Evolutionary conservation across 1,284 basidiomycete species (phyloP).

Genomic region (Trametes hirsuta): DNA sequence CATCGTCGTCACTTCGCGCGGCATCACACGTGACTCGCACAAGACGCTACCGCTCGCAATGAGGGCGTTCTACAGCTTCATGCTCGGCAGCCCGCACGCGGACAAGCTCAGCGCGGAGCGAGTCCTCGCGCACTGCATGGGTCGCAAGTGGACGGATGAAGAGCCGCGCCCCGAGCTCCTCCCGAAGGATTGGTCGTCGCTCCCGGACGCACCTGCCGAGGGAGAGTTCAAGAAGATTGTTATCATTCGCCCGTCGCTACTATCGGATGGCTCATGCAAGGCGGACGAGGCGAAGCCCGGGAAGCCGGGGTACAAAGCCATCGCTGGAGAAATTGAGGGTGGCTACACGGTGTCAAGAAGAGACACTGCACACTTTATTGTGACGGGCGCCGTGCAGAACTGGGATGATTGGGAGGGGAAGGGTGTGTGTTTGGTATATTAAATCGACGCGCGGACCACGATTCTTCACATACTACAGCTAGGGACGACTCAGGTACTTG

Average conservation of each 20-base stretch:
- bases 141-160: slow-evolving; percentile 49
- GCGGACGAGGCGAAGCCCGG: slow-evolving; percentile 43
- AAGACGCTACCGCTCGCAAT: slow-evolving; percentile 49
- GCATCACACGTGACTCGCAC: slow-evolving; percentile 50
- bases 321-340: slow-evolving; percentile 39
- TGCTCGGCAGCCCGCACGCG: slow-evolving; percentile 48
- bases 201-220: slow-evolving; percentile 40
- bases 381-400: slow-evolving; percentile 46
- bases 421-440: slow-evolving; percentile 42
- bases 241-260: slow-evolving; percentile 57
- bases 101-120: slow-evolving; percentile 64
- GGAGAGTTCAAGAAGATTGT: slow-evolving; percentile 48
- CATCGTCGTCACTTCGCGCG: slow-evolving; percentile 54
- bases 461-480: no score
- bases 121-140: slow-evolving; percentile 47
- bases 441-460: not conserved
- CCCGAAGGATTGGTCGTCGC: slow-evolving; percentile 43
- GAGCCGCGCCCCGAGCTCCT: slow-evolving; percentile 44
- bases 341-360: slow-evolving; percentile 60
- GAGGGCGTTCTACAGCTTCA: slow-evolving; percentile 49
- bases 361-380: slow-evolving; percentile 70
- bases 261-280: slow-evolving; percentile 59
- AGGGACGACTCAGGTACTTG: no score
- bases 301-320: slow-evolving; percentile 40
- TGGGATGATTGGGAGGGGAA: slow-evolving; percentile 60